Base-by-base conservation (phyloP, 202 grass and related monocot species). In the Saccharum hybrid region DNA sequence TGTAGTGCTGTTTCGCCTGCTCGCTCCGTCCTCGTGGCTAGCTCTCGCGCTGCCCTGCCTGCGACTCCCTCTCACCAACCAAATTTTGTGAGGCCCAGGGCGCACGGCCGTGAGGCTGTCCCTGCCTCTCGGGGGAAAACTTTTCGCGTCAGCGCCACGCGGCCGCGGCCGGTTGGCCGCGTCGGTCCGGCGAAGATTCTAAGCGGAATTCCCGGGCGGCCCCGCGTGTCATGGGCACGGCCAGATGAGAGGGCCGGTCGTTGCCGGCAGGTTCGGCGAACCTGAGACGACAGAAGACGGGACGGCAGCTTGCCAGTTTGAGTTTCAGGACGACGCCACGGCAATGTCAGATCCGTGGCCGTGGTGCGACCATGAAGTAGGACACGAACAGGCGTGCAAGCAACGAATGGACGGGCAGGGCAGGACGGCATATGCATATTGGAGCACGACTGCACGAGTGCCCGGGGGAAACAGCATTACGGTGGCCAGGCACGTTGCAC, bases 21-120 rank as follows among this genome's bases (percentile, higher is more conserved):
- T 54, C 18, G 52, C 52, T n/a, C 52, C 45, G 13, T 51, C 49
- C 10, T 34, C 64, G 31, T 41, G 6, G 16, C 7, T 56, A 52
- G 71, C 66, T 45, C 28, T 72, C 19, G 54, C 16, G 6, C 51
- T 56, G 18, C 14, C 28, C 26, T 79, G 37, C 76, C 76, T 70
- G 82, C 81, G 39, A 30, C 71, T 12, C 51, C 51, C 18, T 21
- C 68, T 54, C 51, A 78, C 94, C 94, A 97, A 89, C 78, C 82
- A 89, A 92, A 82, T 68, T 92, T 92, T 83, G 10, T 94, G 87
- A 83, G 94, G 94, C 52, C 40, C 63, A 86, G 83, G 66, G 18
- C 57, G 56, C 7, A 1, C 19, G 7, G 19, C 54, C 49, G 49
- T 52, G 46, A 51, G 4, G 4, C 48, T 2, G 7, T 8, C 52